These are phyloP conservation scores for Symmetrospora coprosmae DNA, from an alignment of 768 basidiomycete genomes.

Conservation along the genomic window DNA sequence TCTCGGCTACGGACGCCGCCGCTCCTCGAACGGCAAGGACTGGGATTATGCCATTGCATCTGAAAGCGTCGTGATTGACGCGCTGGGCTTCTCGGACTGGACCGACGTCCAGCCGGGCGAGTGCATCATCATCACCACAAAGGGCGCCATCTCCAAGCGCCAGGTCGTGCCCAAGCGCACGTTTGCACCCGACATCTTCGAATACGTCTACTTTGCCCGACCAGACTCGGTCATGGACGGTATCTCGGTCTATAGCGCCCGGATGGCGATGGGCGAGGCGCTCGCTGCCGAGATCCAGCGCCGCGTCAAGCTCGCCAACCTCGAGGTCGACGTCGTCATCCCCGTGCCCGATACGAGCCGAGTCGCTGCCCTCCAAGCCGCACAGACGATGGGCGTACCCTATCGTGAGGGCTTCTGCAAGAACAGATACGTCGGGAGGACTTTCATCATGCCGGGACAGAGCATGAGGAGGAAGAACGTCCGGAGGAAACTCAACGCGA, in stretches of 20 bases:
- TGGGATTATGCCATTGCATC: conserved; percentile 77
- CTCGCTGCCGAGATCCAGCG: conserved; percentile 73
- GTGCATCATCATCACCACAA: conserved; percentile 89
- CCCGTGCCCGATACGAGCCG: conserved; percentile 94
- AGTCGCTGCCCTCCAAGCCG: conserved; percentile 87
- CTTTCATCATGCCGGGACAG: conserved; percentile 99
- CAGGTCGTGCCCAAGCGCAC: conserved; percentile 54
- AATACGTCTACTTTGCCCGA: conserved; percentile 95
- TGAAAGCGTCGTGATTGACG: conserved; percentile 93
- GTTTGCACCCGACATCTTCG: conserved; percentile 96
- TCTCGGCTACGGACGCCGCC: conserved; percentile 63
- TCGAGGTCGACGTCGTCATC: conserved; percentile 87
- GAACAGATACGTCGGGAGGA: conserved; percentile 93
- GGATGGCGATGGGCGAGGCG: conserved; percentile 98
- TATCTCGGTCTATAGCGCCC: conserved; percentile 87
- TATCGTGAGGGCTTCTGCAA: conserved; percentile 98
- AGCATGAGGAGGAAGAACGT: conserved; percentile 75
- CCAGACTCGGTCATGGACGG: conserved; percentile 96
- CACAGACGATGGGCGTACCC: conserved; percentile 73
- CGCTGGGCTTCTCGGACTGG: conserved; percentile 80
- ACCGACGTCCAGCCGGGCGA: conserved; percentile 88
- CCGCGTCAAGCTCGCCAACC: conserved; percentile 52
- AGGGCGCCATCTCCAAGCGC: conserved; percentile 56
- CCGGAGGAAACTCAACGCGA: conserved; percentile 85
- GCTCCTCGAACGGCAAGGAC: conserved; percentile 33